Base-by-base conservation (phyloP, 2,329 filamentous ascomycete species). In the Fusarium sterilihyphosum region DNA sequence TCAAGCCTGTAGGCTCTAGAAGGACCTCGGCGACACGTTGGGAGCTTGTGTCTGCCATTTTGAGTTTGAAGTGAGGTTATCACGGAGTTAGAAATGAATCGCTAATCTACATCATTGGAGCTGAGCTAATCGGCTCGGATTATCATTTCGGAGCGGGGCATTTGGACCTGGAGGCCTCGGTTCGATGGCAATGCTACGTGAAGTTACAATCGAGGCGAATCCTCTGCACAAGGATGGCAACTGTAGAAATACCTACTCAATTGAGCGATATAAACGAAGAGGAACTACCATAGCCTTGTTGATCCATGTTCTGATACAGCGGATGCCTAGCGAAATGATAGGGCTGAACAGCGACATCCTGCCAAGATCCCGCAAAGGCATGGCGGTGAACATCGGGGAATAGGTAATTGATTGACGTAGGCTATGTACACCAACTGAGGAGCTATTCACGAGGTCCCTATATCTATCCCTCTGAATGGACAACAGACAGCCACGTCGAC, bases 1-100 rank as follows among this genome's bases (percentile, higher is more conserved):
- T 78, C 8, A 87, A 80, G 24, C 78, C 81, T 5, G 83, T 75
- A 77, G 83, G 82, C 2, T 82, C 81, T 29, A 86, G 78, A 73
- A 87, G 81, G 17, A 82, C 77, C 43, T 80, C 74, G 17, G 85
- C 85, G n/a, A 83, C 83, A 5, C 76, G 78, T 13, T 44, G 53
- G 8, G 74, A 73, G 17, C 75, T 56, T 13, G 44, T 22, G 8
- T 57, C 41, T 13, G 63, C 41, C 72, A 74, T 74, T 38, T 46
- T 65, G 13, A 26, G 53, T 20, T 29, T 29, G n/a, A 40, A 5
- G 20, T n/a, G 50, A 66, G n/a, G 35, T 33, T 46, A 43, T 52
- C 47, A 26, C 18, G n/a, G 43, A 9, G 37, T 57, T 5, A 16
- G 33, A 18, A 8, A 8, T 11, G 5, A 7, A 22, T 3, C n/a